These are phyloP conservation scores for Cunninghamia lanceolata DNA, from an alignment of 75 land plant species.

Conservation along the genomic window DNA sequence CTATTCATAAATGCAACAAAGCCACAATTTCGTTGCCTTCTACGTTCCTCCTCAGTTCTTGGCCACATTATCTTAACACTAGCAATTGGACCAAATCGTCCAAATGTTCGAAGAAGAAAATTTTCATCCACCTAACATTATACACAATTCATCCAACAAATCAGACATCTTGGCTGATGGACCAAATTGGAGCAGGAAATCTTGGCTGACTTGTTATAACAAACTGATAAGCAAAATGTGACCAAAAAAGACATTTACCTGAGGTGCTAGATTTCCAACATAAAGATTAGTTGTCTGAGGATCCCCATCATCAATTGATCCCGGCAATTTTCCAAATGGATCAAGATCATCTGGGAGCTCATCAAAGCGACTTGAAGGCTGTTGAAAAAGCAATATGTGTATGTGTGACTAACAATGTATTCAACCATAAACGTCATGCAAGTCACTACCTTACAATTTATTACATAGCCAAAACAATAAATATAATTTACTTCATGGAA, in stretches of 20 bases:
- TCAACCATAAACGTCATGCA: not conserved
- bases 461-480: conserved; percentile 1
- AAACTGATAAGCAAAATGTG: not conserved
- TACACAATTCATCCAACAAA: not conserved
- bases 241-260: conserved; percentile 21
- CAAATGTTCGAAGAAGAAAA: conserved; percentile 50
- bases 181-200: not conserved
- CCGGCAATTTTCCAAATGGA: conserved; percentile 35
- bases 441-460: not conserved
- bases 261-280: conserved; percentile 53
- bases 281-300: conserved; percentile 56
- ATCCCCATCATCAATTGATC: conserved; percentile 56
- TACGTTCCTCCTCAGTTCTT: conserved; percentile 52
- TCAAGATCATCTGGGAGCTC: conserved; percentile 44
- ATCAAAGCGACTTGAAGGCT: conserved; percentile 45
- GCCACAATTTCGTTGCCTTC: conserved; percentile 58
- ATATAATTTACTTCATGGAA: not conserved
- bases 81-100: conserved; percentile 62
- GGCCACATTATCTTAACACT: conserved; percentile 68
- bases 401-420: not conserved
- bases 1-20: conserved; percentile 63
- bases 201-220: not conserved
- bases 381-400: not conserved
- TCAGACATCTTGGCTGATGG: too few relatives aligned
- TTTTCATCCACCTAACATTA: conserved; percentile 48